Conservation (phyloP, 495 filamentous ascomycete genomes). For the Aspergillus conjunctus region DNA sequence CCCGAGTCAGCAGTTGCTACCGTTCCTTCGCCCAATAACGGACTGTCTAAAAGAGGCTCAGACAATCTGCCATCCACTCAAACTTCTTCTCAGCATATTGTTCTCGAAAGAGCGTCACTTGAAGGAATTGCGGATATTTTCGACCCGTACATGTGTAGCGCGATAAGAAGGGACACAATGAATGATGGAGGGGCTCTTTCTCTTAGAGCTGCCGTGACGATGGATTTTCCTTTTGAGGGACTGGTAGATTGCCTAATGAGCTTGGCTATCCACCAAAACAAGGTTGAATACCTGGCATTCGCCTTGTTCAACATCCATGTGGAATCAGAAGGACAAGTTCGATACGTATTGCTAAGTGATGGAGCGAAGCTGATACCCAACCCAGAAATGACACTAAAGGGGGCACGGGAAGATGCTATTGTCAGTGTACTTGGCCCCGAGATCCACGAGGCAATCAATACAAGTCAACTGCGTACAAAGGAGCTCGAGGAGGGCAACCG, state of each 20-base stretch:
- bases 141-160: neutral
- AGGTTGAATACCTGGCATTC: neutral
- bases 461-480: neutral
- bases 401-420: neutral
- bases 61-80: neutral
- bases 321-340: neutral
- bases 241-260: neutral
- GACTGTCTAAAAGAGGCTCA: neutral
- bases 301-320: neutral
- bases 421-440: neutral
- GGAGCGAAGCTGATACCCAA: neutral
- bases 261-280: neutral
- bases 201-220: neutral
- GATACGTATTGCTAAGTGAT: neutral
- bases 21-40: neutral
- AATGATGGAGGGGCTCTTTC: neutral
- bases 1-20: neutral
- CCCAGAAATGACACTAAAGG: neutral
- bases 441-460: neutral
- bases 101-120: neutral
- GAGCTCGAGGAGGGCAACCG: neutral
- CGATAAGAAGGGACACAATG: neutral
- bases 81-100: neutral
- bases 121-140: neutral
- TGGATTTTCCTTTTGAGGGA: neutral